Evolutionary conservation across 495 filamentous ascomycete genomes (phyloP).

Genomic region (Xylaria acuta): DNA sequence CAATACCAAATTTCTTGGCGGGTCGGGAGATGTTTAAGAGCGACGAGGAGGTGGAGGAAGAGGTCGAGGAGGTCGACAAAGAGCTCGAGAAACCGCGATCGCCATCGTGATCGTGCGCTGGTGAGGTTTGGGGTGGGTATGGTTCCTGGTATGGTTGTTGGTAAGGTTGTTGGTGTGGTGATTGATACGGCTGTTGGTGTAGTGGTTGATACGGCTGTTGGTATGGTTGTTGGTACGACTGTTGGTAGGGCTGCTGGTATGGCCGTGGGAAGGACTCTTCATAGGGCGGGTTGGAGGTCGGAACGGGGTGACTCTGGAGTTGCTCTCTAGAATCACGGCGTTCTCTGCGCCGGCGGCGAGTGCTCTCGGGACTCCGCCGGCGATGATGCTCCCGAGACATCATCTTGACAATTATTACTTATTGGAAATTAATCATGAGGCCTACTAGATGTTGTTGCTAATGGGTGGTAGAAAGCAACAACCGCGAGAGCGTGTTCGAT

Average conservation of each 20-base stretch:
- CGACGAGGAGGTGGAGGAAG: constrained; percentile 53
- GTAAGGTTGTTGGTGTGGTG: constrained; percentile 11
- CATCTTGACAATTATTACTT: constrained; percentile 34
- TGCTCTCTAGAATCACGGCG: constrained; percentile 54
- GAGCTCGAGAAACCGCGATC: constrained; percentile 49
- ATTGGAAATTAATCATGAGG: constrained; percentile 23
- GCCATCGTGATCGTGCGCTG: constrained; percentile 36
- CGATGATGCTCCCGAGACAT: constrained; percentile 56
- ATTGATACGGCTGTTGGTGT: constrained; percentile 15
- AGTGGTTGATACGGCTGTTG: not conserved
- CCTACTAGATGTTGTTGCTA: constrained; percentile 6
- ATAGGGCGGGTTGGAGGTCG: constrained; percentile 23
- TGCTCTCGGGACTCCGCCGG: constrained; percentile 55
- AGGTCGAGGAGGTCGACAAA: constrained; percentile 49
- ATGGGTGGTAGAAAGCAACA: constrained; percentile 8
- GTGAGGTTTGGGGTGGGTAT: constrained; percentile 28
- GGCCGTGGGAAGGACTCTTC: constrained; percentile 47
- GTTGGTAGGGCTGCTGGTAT: constrained; percentile 12
- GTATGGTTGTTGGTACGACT: constrained; percentile 32
- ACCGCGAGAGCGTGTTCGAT: not conserved
- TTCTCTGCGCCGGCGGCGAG: constrained; percentile 56
- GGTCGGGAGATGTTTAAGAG: constrained; percentile 54
- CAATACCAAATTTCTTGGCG: constrained; percentile 46
- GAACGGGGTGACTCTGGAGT: constrained; percentile 37
- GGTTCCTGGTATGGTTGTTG: constrained; percentile 23